phyloP scores from a whole-genome alignment of 2,329 filamentous ascomycete species.

The Colletotrichum karsti region DNA sequence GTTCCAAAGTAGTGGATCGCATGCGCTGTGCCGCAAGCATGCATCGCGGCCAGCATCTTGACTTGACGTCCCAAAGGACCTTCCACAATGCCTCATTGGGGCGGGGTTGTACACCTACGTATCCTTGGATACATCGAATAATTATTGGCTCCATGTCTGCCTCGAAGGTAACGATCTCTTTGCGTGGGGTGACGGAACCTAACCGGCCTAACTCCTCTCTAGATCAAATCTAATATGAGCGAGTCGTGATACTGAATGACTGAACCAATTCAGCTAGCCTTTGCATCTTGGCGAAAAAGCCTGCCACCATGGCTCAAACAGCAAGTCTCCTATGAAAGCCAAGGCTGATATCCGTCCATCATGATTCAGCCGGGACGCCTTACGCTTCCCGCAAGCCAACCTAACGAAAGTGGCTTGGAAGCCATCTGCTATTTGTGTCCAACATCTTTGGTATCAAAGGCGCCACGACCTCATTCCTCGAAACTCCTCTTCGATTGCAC shows the following conservation, averaged over 20 bases:
- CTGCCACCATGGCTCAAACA: not conserved
- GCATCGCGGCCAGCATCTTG: not conserved
- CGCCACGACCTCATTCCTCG: not conserved
- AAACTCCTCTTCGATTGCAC: not conserved
- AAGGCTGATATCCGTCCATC: not conserved
- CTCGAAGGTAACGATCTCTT: conserved; percentile 1
- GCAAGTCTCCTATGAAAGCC: not conserved
- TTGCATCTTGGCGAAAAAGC: not conserved
- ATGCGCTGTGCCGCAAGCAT: not conserved
- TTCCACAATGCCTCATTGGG: not conserved
- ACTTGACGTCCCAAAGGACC: not conserved
- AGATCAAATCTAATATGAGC: not conserved
- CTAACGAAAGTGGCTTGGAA: not conserved
- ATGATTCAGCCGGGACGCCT: not conserved
- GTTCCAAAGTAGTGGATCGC: conserved; percentile 11
- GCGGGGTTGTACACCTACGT: not conserved
- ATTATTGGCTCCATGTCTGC: not conserved
- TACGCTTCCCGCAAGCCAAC: not conserved
- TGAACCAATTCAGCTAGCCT: not conserved
- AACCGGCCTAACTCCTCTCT: not conserved
- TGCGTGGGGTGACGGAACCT: not conserved
- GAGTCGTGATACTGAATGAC: not conserved
- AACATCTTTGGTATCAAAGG: not conserved
- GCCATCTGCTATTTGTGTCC: not conserved
- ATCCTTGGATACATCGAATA: not conserved